Conservation (phyloP, 106 monocot species). For the Apostasia shenzhenica region DNA sequence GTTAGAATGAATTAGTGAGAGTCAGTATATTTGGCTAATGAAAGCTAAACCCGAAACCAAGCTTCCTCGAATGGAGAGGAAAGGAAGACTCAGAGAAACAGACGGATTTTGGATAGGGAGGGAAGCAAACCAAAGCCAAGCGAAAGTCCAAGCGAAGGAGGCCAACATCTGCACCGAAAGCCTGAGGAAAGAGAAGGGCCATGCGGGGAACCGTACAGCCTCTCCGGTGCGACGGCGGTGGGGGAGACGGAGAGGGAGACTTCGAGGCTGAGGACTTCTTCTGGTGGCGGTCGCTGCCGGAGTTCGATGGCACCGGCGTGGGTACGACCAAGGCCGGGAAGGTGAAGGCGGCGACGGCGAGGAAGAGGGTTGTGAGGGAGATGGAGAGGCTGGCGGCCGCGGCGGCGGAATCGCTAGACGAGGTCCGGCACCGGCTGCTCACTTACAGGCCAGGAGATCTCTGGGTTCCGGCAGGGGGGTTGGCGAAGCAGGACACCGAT, state of each 20-base stretch:
- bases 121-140: not conserved
- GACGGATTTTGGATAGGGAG: too few relatives aligned
- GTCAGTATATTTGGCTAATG: too few relatives aligned
- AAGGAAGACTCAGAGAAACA: too few relatives aligned
- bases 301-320: conserved; percentile 3
- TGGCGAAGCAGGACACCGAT: conserved; percentile 36
- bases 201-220: conserved; percentile 22
- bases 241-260: not conserved
- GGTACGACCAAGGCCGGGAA: not conserved
- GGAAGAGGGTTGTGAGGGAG: conserved; percentile 32
- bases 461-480: conserved; percentile 58
- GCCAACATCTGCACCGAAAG: not conserved
- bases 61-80: too few relatives aligned
- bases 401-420: conserved; percentile 48
- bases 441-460: conserved; percentile 47
- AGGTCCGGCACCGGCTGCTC: conserved; percentile 40
- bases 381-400: conserved; percentile 43
- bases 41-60: too few relatives aligned
- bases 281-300: conserved; percentile 49
- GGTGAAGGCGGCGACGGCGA: not conserved
- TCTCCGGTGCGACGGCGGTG: not conserved
- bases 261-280: conserved; percentile 6
- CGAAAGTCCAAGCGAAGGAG: conserved; percentile 8
- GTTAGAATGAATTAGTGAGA: too few relatives aligned
- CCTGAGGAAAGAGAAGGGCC: not conserved